phyloP scores from a whole-genome alignment of 2,329 filamentous ascomycete species.

The Ceratocystis huliohia region DNA sequence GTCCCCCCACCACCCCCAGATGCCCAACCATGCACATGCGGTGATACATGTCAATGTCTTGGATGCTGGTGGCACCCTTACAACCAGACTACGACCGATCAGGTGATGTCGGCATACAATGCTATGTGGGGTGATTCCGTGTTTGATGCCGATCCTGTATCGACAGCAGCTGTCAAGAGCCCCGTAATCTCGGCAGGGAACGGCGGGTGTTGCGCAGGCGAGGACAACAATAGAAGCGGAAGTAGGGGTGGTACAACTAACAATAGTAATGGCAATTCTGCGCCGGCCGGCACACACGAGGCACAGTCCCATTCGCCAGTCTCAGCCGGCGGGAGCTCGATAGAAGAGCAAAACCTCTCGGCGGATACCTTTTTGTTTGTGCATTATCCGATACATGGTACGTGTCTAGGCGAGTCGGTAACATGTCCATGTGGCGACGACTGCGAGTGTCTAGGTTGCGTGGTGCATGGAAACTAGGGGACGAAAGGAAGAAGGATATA shows the following conservation, averaged over 20 bases:
- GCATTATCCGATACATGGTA: constrained; percentile 36
- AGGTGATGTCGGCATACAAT: constrained; percentile 38
- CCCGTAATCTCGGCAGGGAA: background rate
- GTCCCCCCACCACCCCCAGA: constrained; percentile 26
- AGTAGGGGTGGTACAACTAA: background rate
- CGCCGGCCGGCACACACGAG: background rate
- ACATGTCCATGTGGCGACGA: constrained; percentile 48
- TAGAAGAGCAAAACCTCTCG: constrained; percentile 40
- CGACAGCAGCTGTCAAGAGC: constrained; percentile 25
- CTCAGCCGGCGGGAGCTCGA: constrained; percentile 19
- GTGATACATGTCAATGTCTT: constrained; percentile 52
- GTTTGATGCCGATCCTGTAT: constrained; percentile 15
- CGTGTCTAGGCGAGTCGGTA: constrained; percentile 37
- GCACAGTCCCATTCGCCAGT: background rate
- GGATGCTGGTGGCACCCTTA: constrained; percentile 57
- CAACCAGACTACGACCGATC: constrained; percentile 47
- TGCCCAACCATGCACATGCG: constrained; percentile 45
- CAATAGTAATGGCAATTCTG: background rate
- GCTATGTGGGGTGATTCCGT: constrained; percentile 30
- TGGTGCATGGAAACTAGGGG: constrained; percentile 33
- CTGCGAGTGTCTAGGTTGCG: constrained; percentile 45
- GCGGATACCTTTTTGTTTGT: constrained; percentile 49
- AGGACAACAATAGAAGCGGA: background rate
- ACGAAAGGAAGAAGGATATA: background rate
- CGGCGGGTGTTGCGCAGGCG: background rate